These are phyloP conservation scores for Solanum ossicruentum DNA, from an alignment of 257 asterid genomes.

Conservation along the genomic window DNA sequence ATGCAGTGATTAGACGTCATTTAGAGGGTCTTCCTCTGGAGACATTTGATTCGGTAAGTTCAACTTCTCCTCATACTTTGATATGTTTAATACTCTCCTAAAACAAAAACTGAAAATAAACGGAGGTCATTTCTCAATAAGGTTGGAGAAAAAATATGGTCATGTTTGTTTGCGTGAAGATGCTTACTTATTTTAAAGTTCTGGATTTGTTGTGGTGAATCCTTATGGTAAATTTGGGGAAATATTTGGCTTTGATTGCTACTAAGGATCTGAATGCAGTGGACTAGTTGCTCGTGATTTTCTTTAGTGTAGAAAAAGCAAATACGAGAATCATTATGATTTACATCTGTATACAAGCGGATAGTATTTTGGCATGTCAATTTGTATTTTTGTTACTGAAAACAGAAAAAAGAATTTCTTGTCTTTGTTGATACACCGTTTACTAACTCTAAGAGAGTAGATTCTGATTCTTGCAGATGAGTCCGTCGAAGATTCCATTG, in stretches of 20 bases:
- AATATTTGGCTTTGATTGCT: background rate
- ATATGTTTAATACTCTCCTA: background rate
- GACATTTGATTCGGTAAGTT: constrained; percentile 96
- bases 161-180: background rate
- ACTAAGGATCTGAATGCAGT: background rate
- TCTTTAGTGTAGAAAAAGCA: background rate
- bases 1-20: constrained; percentile 92
- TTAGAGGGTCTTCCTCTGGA: constrained; percentile 85
- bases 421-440: constrained; percentile 11
- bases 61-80: constrained; percentile 6
- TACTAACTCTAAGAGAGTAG: constrained; percentile 79
- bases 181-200: background rate
- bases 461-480: constrained; percentile 98
- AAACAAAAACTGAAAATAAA: background rate
- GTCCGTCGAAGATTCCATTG: constrained; percentile 88
- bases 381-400: background rate
- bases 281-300: background rate
- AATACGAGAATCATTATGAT: background rate
- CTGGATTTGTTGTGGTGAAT: background rate
- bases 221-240: background rate
- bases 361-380: background rate
- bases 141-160: background rate
- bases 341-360: background rate
- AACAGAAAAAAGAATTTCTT: background rate
- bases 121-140: background rate